Base-by-base conservation (phyloP, 2,329 filamentous ascomycete genomes). In the Zymoseptoria crescenta region DNA sequence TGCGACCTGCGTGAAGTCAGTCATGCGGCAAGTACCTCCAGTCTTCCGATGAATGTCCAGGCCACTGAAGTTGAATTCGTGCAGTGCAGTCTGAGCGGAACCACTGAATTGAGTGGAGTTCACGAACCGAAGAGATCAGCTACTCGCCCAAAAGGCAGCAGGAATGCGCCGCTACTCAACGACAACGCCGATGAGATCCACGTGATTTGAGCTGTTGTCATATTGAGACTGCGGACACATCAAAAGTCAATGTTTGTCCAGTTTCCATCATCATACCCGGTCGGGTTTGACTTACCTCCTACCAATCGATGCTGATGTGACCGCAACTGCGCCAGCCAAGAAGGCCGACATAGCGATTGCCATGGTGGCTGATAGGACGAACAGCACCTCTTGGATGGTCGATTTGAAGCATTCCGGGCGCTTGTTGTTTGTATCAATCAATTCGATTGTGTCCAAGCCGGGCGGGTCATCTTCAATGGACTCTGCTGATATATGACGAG, bases 171-270 rank as follows among this genome's bases (percentile, higher is more conserved):
- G 41, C 82, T 82, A 1, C 81, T 82, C 16, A 89, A 76, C 74
- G 82, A 81, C 48, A 81, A 78, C n/a, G 84, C 80, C 7, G 84
- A 84, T 52, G 78, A 79, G 61, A 88, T 84, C 85, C 86, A 88
- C 0, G 85, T 86, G 24, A 88, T 81, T 66, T 89, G 79, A 1
- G 84, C 82, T 52, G 81, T 83, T 2, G 80, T 82, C 85, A 88
- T 88, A 52, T 76, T 68, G 57, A 88, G 70, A 61, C 86, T 82
- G 13, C 72, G 68, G n/a, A 41, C 13, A 16, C 35, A 45, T 16
- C 13, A 7, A 16, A 4, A 6, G n/a, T 45, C 9, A 41, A 41
- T 41, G 16, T 41, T 10, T 41, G 13, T 10, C 35, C 35, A 41
- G 35, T 35, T 52, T n/a, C 27, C 16, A 45, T 56, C 27, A 55